These are phyloP conservation scores for Aspergillus sparsus DNA, from an alignment of 495 filamentous ascomycete genomes.

Conservation along the genomic window DNA sequence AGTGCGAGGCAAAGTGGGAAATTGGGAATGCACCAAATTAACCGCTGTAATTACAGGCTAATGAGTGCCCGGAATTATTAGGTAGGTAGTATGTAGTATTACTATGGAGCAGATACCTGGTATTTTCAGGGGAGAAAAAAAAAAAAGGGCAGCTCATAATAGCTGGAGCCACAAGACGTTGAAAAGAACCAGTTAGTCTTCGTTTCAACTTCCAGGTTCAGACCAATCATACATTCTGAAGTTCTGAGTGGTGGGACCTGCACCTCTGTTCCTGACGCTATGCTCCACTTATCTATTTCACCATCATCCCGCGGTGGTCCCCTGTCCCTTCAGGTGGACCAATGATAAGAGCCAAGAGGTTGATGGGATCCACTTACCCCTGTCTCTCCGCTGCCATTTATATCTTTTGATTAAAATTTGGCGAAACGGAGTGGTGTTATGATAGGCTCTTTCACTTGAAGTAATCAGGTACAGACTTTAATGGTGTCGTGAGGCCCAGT, in stretches of 20 bases:
- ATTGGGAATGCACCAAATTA: background rate
- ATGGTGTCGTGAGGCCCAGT: too few relatives aligned
- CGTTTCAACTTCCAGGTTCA: slow-evolving; percentile 22
- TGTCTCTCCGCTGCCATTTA: slow-evolving; percentile 10
- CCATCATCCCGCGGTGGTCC: slow-evolving; percentile 23
- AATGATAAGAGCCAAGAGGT: slow-evolving; percentile 7
- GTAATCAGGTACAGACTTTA: background rate
- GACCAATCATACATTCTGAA: slow-evolving; percentile 16
- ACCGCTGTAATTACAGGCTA: slow-evolving; percentile 1
- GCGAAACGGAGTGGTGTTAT: background rate
- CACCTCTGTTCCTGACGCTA: slow-evolving; percentile 27
- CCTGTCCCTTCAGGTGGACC: slow-evolving; percentile 3
- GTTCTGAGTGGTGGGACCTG: background rate
- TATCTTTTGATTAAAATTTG: slow-evolving; percentile 5
- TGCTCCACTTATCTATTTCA: slow-evolving; percentile 10
- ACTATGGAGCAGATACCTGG: background rate
- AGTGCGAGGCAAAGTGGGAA: too few relatives aligned
- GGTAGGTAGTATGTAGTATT: background rate
- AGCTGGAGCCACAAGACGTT: slow-evolving; percentile 21
- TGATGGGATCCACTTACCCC: slow-evolving; percentile 12
- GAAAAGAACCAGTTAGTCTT: slow-evolving; percentile 14
- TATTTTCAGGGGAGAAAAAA: slow-evolving; percentile 21
- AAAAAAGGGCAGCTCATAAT: slow-evolving; percentile 14
- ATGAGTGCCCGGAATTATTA: background rate
- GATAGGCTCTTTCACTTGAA: background rate